Evolutionary conservation across 495 filamentous ascomycete genomes (phyloP).

Genomic region (Hypoxylon intermedium): DNA sequence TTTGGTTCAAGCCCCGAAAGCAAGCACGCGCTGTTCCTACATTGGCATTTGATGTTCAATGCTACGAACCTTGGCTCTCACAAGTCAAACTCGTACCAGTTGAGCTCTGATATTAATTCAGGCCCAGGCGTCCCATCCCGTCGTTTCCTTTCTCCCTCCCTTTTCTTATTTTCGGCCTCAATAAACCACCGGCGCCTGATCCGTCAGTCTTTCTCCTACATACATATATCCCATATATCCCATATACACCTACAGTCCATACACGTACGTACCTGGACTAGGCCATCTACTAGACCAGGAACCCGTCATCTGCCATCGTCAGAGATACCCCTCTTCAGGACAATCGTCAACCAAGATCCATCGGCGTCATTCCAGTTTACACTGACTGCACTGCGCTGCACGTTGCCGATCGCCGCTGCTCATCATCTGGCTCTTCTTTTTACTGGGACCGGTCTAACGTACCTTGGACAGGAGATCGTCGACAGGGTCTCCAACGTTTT

Average conservation of each 20-base stretch:
- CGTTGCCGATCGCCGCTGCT: constrained; percentile 30
- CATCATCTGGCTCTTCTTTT: constrained; percentile 21
- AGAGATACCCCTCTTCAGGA: neutral
- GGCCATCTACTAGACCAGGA: constrained; percentile 2
- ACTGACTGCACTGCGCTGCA: neutral
- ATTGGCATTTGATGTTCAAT: constrained; percentile 23
- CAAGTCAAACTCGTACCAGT: neutral
- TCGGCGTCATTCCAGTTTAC: constrained; percentile 11
- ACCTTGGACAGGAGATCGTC: constrained; percentile 22
- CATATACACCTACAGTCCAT: neutral
- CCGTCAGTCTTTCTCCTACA: too few species aligned
- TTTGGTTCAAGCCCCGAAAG: constrained; percentile 16
- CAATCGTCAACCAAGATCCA: constrained; percentile 26
- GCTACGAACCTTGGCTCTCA: constrained; percentile 12
- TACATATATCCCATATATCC: constrained; percentile 17
- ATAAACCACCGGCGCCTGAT: constrained; percentile 24
- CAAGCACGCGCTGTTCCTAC: constrained; percentile 29
- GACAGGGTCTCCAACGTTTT: constrained; percentile 16
- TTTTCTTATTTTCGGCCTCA: constrained; percentile 26
- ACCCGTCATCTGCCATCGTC: constrained; percentile 3
- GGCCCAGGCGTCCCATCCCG: neutral
- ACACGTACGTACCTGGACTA: neutral
- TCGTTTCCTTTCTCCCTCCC: constrained; percentile 7
- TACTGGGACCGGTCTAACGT: constrained; percentile 17
- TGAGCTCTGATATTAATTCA: neutral